These are phyloP conservation scores for Leccinum disarticulatum DNA, from an alignment of 768 basidiomycete species.

Conservation along the genomic window DNA sequence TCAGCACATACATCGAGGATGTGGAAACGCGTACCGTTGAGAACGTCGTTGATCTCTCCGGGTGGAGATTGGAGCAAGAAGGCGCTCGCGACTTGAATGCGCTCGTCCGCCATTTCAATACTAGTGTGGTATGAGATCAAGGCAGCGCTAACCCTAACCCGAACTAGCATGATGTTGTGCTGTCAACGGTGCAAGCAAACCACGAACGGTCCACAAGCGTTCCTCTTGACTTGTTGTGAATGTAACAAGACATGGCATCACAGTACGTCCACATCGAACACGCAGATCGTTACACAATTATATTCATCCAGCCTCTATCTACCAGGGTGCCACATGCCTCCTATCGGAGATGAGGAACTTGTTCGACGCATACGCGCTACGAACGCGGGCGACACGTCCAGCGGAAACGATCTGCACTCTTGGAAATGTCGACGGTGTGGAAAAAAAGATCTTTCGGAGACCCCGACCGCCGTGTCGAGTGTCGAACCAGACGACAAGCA, in stretches of 20 bases:
- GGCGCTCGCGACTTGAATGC: slow-evolving; percentile 68
- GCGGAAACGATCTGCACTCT: slow-evolving; percentile 17
- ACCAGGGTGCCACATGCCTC: slow-evolving; percentile 37
- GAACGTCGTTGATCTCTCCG: slow-evolving; percentile 95
- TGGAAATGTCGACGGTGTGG: slow-evolving; percentile 34
- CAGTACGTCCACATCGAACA: slow-evolving; percentile 14
- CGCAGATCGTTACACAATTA: background rate
- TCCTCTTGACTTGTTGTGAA: slow-evolving; percentile 34
- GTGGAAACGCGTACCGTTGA: slow-evolving; percentile 64
- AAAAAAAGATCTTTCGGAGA: slow-evolving; percentile 18
- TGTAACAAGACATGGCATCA: slow-evolving; percentile 39
- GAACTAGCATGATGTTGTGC: slow-evolving; percentile 2
- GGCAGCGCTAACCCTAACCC: slow-evolving; percentile 27
- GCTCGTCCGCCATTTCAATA: slow-evolving; percentile 46
- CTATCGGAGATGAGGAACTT: slow-evolving; percentile 28
- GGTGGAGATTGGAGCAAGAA: slow-evolving; percentile 91
- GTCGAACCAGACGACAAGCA: slow-evolving; percentile 1
- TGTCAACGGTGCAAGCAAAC: slow-evolving; percentile 29
- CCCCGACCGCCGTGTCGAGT: slow-evolving; percentile 4
- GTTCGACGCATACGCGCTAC: slow-evolving; percentile 24
- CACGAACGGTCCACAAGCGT: slow-evolving; percentile 28
- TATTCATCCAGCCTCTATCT: background rate
- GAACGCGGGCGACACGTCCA: slow-evolving; percentile 21
- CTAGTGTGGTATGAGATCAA: background rate
- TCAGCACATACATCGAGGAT: background rate